A percentile compares a stretch with the other conserved stretches of the same genome.
Evolutionary conservation across 176 grass and related monocot genomes (phyloP).

Genomic region (Poa pratensis): DNA sequence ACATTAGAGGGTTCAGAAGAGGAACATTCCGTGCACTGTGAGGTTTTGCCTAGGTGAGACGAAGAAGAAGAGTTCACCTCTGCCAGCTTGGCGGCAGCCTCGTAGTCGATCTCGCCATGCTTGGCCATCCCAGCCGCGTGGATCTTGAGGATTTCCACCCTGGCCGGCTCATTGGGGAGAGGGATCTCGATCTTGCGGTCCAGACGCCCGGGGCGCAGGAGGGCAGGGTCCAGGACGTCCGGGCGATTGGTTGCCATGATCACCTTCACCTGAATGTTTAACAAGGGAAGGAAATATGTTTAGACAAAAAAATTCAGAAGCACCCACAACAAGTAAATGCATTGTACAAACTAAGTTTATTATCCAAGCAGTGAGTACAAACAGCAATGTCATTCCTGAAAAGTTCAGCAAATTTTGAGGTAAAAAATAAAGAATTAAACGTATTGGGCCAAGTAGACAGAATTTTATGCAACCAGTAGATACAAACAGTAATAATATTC

Average conservation of each 20-base stretch:
- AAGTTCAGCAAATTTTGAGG: not conserved
- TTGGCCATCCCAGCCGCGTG: slow-evolving; percentile 2
- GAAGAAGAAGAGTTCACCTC: not conserved
- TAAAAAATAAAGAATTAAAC: not conserved
- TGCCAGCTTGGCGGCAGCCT: slow-evolving; percentile 7
- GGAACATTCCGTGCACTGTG: too few species aligned
- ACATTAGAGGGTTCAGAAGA: not conserved
- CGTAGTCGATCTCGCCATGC: slow-evolving; percentile 4
- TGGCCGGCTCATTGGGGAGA: not conserved
- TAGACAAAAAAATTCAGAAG: not conserved
- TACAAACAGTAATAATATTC: not conserved
- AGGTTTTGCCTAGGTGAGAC: not conserved
- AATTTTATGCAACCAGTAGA: not conserved
- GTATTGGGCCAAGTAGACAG: not conserved
- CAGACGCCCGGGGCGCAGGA: not conserved
- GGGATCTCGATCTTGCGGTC: slow-evolving; percentile 21
- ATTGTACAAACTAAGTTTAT: not conserved
- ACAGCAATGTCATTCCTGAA: not conserved
- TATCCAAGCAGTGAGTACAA: not conserved
- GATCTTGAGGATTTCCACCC: slow-evolving; percentile 23
- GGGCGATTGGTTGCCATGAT: slow-evolving; percentile 24
- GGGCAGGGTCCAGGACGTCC: slow-evolving; percentile 24
- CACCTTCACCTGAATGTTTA: slow-evolving; percentile 6
- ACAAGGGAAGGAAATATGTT: not conserved
- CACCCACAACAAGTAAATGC: too few species aligned